Base-by-base conservation (phyloP, 306 rosid species). In the Nissolia schottii region DNA sequence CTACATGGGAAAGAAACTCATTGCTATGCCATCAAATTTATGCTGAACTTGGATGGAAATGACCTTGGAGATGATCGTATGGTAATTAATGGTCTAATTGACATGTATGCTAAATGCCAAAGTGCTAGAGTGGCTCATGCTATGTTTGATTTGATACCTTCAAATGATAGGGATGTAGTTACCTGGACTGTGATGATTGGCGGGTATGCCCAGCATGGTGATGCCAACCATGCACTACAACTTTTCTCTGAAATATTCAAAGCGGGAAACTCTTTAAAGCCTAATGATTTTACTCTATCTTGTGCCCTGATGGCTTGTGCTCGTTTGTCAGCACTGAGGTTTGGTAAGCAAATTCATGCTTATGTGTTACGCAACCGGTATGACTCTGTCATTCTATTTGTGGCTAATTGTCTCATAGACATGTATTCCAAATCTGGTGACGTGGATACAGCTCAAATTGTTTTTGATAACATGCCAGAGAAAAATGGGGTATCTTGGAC, bases 381-480 rank as follows among this genome's bases (percentile, higher is more conserved):
- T 59, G 87, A 80, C 46, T 87, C 86, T 51, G 69, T 38, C 38
- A 37, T 82, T 63, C 65, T 86, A 2, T 87, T 79, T 76, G 96
- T 93, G 66, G 82, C 80, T 62, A 93, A 93, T 73, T 90, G 96
- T 76, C 96, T 90, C 19, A 74, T 93, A 59, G 97, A 88, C 75
- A 88, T 93, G 98, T 90, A 90, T 82, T 82, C 91, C 63, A 93
- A 90, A 77, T 90, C 91, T 8, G 98, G 98, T 66, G 96, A 90
- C 27, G 65, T 84, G 29, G 96, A 87, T 78, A 75, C 88, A 27
- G 96, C 98, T 67, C 88, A 68, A 55, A 60, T 75, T 38, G 85
- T 90, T 75, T 88, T 93, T 60, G 82, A 93, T 63, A 82, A 55
- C 77, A 74, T 87, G 91, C 45, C 66, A 40, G 75, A 74, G 68